phyloP scores from a whole-genome alignment of 352 stramenopile genomes.

The Nothophytophthora sp. region DNA sequence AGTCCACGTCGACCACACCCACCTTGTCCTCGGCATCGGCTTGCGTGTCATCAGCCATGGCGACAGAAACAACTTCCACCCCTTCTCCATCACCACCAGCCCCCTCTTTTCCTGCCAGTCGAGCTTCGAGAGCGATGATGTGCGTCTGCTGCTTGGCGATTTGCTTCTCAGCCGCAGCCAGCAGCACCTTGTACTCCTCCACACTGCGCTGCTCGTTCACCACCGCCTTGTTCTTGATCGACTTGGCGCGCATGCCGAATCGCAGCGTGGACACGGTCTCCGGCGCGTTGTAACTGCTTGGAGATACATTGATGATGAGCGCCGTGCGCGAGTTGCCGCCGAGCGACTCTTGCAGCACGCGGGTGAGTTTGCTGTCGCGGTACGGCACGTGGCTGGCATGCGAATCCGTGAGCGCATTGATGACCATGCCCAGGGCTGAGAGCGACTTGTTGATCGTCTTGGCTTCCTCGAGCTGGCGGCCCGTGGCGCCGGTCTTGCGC shows the following conservation, averaged over 20 bases:
- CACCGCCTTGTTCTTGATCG: constrained; percentile 95
- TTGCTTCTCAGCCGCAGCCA: constrained; percentile 82
- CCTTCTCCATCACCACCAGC: constrained; percentile 9
- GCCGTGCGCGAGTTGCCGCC: constrained; percentile 94
- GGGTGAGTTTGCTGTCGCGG: constrained; percentile 91
- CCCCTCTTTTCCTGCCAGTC: constrained; percentile 34
- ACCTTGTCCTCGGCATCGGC: constrained; percentile 9
- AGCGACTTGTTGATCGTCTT: constrained; percentile 98
- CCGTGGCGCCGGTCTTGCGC: constrained; percentile 90
- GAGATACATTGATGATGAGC: constrained; percentile 94
- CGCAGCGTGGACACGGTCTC: constrained; percentile 94
- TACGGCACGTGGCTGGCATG: constrained; percentile 86
- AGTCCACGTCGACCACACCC: constrained; percentile 16
- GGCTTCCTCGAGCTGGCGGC: constrained; percentile 92
- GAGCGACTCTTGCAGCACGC: constrained; percentile 93
- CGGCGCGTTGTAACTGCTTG: constrained; percentile 86
- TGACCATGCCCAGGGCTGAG: constrained; percentile 93
- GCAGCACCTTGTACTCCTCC: constrained; percentile 88
- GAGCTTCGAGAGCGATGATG: constrained; percentile 79
- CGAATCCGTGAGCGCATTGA: constrained; percentile 92
- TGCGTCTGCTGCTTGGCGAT: constrained; percentile 83
- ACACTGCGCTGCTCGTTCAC: constrained; percentile 93
- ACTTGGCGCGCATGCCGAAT: constrained; percentile 93
- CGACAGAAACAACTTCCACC: background rate
- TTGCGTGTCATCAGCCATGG: constrained; percentile 4